Conservation (phyloP, 495 filamentous ascomycete species). For the Penicillium tannophilum region DNA sequence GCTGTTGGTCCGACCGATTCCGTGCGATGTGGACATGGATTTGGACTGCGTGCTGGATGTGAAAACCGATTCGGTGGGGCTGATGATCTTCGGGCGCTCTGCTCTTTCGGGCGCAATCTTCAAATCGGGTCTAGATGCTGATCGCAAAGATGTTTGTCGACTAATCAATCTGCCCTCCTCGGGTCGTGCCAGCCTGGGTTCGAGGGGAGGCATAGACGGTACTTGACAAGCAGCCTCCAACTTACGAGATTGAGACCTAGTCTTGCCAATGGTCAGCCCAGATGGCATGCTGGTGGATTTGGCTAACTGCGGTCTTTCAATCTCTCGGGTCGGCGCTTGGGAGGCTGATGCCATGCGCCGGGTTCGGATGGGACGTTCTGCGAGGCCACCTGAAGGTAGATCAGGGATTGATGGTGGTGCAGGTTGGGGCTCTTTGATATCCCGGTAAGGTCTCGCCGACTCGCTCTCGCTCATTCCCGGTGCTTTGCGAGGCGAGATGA, state of each 20-base stretch:
- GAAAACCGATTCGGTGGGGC: conserved; percentile 14
- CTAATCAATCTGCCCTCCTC: conserved; percentile 21
- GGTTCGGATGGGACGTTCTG: conserved; percentile 46
- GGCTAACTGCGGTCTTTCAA: conserved; percentile 32
- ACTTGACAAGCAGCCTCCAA: conserved; percentile 39
- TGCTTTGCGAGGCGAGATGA: conserved; percentile 33
- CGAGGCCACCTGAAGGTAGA: conserved; percentile 35
- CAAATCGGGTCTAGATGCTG: conserved; percentile 20
- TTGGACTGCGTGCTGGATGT: conserved; percentile 13
- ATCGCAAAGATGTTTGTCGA: conserved; percentile 25
- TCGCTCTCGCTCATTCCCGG: conserved; percentile 33
- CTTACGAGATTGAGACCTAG: conserved; percentile 48
- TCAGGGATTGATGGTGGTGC: conserved; percentile 6
- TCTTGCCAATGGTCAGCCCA: conserved; percentile 47
- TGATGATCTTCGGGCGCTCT: conserved; percentile 17
- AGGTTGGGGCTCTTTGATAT: conserved; percentile 20
- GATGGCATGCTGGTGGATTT: conserved; percentile 37
- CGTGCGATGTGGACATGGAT: conserved; percentile 21
- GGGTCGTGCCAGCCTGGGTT: conserved; percentile 24
- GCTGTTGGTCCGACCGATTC: conserved; percentile 32
- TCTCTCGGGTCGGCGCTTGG: conserved; percentile 36
- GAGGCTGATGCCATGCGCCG: conserved; percentile 42
- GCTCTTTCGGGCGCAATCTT: conserved; percentile 13
- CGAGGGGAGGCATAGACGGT: conserved; percentile 15
- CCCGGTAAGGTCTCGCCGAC: conserved; percentile 19